These are phyloP conservation scores for Dryadomyces quercivorus DNA, from an alignment of 2,329 filamentous ascomycete species.

Conservation along the genomic window DNA sequence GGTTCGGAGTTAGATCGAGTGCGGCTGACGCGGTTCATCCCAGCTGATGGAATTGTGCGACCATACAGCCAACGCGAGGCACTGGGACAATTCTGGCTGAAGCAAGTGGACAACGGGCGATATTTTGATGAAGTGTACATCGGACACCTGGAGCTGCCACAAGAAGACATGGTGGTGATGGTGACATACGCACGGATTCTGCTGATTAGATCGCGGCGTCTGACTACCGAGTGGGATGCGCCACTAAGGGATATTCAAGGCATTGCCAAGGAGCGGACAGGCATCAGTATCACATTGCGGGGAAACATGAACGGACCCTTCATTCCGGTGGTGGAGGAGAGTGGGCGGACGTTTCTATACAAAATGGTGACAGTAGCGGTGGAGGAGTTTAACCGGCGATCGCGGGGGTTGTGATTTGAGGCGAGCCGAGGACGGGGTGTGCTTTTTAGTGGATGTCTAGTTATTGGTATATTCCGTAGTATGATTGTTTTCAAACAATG, in stretches of 20 bases:
- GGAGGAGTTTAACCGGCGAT: conserved; percentile 54
- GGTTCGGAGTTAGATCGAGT: conserved; percentile 88
- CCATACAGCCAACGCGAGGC: conserved; percentile 93
- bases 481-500: too few relatives aligned
- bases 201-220: conserved; percentile 73
- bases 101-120: conserved; percentile 92
- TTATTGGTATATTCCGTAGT: too few relatives aligned
- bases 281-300: conserved; percentile 76
- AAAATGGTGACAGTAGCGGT: conserved; percentile 53
- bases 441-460: background rate
- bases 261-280: conserved; percentile 91
- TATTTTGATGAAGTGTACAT: conserved; percentile 98
- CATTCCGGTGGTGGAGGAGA: conserved; percentile 85
- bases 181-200: conserved; percentile 81
- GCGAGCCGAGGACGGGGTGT: background rate
- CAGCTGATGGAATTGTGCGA: conserved; percentile 82
- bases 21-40: conserved; percentile 84
- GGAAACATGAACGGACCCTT: conserved; percentile 91
- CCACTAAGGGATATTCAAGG: conserved; percentile 93
- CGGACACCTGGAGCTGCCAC: conserved; percentile 83
- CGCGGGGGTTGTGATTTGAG: conserved; percentile 5
- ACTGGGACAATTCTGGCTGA: conserved; percentile 95
- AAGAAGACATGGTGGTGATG: conserved; percentile 81
- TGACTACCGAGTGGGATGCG: conserved; percentile 92
- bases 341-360: conserved; percentile 50